Evolutionary conservation across 768 basidiomycete species (phyloP).

Genomic region (Auricularia sp.): DNA sequence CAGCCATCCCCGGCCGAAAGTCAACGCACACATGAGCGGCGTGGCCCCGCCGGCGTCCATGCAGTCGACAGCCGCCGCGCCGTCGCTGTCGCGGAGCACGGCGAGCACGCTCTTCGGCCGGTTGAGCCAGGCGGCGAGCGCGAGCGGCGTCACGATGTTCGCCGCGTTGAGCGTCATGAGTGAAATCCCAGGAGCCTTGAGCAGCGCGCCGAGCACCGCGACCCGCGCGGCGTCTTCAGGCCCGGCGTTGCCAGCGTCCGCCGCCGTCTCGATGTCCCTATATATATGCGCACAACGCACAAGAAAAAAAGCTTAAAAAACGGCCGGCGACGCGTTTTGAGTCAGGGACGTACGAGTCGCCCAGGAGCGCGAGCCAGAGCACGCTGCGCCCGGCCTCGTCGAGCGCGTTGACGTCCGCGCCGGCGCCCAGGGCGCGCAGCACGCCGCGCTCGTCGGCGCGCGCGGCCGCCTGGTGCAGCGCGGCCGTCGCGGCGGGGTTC

Average conservation of each 20-base stretch:
- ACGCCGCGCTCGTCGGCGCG: slow-evolving; percentile 47
- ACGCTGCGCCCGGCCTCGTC: slow-evolving; percentile 53
- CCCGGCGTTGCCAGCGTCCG: neutral
- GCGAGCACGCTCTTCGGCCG: slow-evolving; percentile 47
- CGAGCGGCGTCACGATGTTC: slow-evolving; percentile 67
- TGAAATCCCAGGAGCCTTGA: slow-evolving; percentile 48
- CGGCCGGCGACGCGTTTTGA: neutral
- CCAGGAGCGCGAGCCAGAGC: slow-evolving; percentile 57
- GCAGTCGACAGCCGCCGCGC: slow-evolving; percentile 59
- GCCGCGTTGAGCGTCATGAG: slow-evolving; percentile 69
- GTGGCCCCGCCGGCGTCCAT: slow-evolving; percentile 70
- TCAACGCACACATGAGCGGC: slow-evolving; percentile 69
- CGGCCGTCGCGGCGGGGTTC: neutral
- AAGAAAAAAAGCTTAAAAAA: neutral
- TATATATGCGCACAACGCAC: too few species aligned
- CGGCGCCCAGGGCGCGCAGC: slow-evolving; percentile 40
- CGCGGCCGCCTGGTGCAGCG: slow-evolving; percentile 38
- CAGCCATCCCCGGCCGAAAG: slow-evolving; percentile 9
- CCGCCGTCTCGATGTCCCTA: neutral
- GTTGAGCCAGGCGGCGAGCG: slow-evolving; percentile 73
- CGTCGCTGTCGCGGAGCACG: slow-evolving; percentile 53
- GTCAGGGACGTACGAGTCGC: slow-evolving; percentile 6
- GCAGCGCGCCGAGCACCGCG: slow-evolving; percentile 44
- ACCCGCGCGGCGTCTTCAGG: slow-evolving; percentile 33
- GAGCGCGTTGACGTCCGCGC: slow-evolving; percentile 60